Conservation (phyloP, 495 filamentous ascomycete genomes). For the Aspergillus homomorphus region DNA sequence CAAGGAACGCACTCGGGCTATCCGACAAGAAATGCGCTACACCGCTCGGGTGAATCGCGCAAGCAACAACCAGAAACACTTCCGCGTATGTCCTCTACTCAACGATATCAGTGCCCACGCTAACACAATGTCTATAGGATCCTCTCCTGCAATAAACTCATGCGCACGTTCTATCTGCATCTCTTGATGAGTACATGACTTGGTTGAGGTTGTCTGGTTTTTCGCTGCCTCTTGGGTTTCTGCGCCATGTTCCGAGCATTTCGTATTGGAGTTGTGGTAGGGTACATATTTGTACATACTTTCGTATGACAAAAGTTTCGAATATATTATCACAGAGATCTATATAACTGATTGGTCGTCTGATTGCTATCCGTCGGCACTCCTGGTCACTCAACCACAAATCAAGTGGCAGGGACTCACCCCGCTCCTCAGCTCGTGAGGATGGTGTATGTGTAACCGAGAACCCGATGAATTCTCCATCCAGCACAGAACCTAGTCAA, state of each 20-base stretch:
- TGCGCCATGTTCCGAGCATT: neutral
- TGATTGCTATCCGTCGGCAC: neutral
- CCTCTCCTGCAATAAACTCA: slow-evolving; percentile 44
- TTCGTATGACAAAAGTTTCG: neutral
- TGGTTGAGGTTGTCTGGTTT: neutral
- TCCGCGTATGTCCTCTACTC: slow-evolving; percentile 49
- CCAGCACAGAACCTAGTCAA: neutral
- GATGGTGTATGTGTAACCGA: neutral
- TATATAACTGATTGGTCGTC: neutral
- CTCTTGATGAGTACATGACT: slow-evolving; percentile 12
- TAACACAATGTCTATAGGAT: slow-evolving; percentile 34
- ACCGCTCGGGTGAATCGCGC: slow-evolving; percentile 62
- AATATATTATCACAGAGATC: neutral
- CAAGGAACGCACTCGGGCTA: slow-evolving; percentile 59
- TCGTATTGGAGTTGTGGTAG: slow-evolving; percentile 2
- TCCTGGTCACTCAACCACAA: neutral
- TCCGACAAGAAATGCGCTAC: slow-evolving; percentile 55
- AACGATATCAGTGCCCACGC: slow-evolving; percentile 2
- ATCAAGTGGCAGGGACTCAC: neutral
- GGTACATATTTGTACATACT: neutral
- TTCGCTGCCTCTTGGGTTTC: neutral
- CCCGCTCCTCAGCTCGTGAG: neutral
- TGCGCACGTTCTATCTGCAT: slow-evolving; percentile 3
- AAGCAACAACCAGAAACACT: slow-evolving; percentile 74
- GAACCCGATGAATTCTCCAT: neutral